Percentiles rank a stretch among this genome's conserved stretches.
Conservation (phyloP, 768 basidiomycete species). For the Amanita pallidorosea region DNA sequence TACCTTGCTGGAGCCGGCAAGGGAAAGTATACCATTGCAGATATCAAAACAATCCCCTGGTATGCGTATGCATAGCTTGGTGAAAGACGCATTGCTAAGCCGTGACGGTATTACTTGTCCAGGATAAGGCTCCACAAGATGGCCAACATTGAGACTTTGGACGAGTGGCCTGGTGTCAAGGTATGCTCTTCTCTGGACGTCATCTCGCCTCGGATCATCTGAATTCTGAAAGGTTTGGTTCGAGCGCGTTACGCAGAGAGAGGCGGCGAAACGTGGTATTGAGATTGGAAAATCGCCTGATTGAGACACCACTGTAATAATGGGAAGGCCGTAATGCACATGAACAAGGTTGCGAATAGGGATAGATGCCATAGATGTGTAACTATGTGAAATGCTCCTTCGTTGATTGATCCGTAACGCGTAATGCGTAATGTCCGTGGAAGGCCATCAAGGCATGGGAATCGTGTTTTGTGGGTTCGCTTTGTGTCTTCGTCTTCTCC, state of each 20-base stretch:
- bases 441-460: too few relatives aligned
- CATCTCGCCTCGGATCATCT: neutral
- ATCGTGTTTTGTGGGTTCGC: neutral
- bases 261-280: too few relatives aligned
- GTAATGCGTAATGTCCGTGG: too few relatives aligned
- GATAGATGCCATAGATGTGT: too few relatives aligned
- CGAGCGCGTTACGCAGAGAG: too few relatives aligned
- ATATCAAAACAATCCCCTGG: slow-evolving; percentile 58
- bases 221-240: too few relatives aligned
- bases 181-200: neutral
- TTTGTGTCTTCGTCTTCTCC: slow-evolving; percentile 1
- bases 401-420: too few relatives aligned
- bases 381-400: neutral
- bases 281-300: too few relatives aligned
- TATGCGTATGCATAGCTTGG: neutral
- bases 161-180: slow-evolving; percentile 56
- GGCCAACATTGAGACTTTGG: slow-evolving; percentile 44
- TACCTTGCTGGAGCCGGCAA: slow-evolving; percentile 69
- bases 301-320: too few relatives aligned
- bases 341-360: too few relatives aligned
- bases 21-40: slow-evolving; percentile 63
- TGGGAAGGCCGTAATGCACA: too few relatives aligned
- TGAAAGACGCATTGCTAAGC: neutral
- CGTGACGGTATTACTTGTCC: too few relatives aligned
- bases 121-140: slow-evolving; percentile 45